Conservation (phyloP, 331 rosid species). For the Quercus lobata region DNA sequence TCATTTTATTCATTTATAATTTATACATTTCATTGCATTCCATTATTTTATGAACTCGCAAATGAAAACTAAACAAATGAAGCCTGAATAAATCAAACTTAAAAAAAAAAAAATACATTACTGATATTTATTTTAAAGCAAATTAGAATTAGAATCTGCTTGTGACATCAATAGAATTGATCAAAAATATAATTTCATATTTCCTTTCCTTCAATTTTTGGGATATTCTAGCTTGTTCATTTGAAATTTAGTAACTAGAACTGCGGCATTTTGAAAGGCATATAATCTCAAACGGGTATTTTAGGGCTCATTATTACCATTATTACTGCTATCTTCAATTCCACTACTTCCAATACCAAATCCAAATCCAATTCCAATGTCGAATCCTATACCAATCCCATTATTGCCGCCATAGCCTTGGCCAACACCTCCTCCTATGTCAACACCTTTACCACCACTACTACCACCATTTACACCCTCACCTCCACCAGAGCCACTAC, state of each 20-base stretch:
- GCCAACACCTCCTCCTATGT: neutral
- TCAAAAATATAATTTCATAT: neutral
- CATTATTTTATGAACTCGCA: no score
- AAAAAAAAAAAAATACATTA: neutral
- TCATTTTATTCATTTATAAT: no score
- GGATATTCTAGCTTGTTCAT: neutral
- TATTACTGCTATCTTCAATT: neutral
- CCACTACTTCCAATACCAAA: neutral
- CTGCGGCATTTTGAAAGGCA: neutral
- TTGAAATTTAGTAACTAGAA: neutral
- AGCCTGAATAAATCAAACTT: no score
- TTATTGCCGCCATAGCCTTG: conserved; percentile 26
- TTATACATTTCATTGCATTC: no score
- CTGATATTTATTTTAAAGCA: neutral
- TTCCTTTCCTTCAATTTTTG: neutral
- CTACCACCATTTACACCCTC: conserved; percentile 17
- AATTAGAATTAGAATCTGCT: neutral
- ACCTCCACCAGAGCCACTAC: conserved; percentile 18
- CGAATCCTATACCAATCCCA: conserved; percentile 55
- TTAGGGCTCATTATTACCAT: conserved; percentile 20
- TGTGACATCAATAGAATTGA: neutral
- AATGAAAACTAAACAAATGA: no score
- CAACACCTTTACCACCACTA: conserved; percentile 2
- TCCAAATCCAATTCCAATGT: conserved; percentile 23
- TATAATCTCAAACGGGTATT: no score